Percentiles rank a stretch among this genome's conserved stretches.
phyloP scores from a whole-genome alignment of 768 basidiomycete genomes.

The Mycena vitilis region DNA sequence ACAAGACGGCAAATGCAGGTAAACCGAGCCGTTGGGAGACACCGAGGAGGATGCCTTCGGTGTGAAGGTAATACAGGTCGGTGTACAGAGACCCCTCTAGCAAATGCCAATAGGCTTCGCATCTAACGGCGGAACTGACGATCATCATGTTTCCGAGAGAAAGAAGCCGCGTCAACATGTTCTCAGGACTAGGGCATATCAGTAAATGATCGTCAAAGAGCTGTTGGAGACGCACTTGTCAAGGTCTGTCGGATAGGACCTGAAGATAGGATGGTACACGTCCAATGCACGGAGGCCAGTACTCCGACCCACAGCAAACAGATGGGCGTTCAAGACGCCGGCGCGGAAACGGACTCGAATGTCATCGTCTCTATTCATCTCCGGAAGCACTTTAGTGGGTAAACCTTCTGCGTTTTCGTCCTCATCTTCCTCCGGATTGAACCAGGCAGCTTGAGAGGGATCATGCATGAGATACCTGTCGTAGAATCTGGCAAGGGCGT shows the following conservation, averaged over 20 bases:
- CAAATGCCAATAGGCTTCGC: slow-evolving; percentile 90
- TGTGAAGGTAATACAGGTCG: slow-evolving; percentile 51
- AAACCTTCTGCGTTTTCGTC: slow-evolving; percentile 41
- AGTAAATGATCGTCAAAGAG: slow-evolving; percentile 6
- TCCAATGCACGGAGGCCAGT: slow-evolving; percentile 43
- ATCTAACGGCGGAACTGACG: slow-evolving; percentile 77
- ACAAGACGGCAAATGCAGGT: slow-evolving; percentile 68
- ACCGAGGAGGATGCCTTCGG: slow-evolving; percentile 65
- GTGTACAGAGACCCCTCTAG: slow-evolving; percentile 69
- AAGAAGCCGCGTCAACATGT: slow-evolving; percentile 78
- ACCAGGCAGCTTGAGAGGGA: slow-evolving; percentile 65
- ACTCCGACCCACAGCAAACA: slow-evolving; percentile 65
- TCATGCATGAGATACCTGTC: slow-evolving; percentile 72
- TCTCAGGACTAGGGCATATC: slow-evolving; percentile 67
- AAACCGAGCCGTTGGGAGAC: slow-evolving; percentile 80
- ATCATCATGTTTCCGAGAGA: slow-evolving; percentile 84
- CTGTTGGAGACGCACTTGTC: slow-evolving; percentile 56
- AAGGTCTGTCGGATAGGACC: slow-evolving; percentile 56
- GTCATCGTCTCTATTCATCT: slow-evolving; percentile 75
- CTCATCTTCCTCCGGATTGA: slow-evolving; percentile 46
- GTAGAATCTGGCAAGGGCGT: slow-evolving; percentile 72
- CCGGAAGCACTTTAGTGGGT: slow-evolving; percentile 62
- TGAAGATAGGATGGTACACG: slow-evolving; percentile 62
- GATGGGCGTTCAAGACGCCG: slow-evolving; percentile 66
- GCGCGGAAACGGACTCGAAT: slow-evolving; percentile 86